phyloP scores from a whole-genome alignment of 2,329 filamentous ascomycete species.

The Hypoxylon sp. region DNA sequence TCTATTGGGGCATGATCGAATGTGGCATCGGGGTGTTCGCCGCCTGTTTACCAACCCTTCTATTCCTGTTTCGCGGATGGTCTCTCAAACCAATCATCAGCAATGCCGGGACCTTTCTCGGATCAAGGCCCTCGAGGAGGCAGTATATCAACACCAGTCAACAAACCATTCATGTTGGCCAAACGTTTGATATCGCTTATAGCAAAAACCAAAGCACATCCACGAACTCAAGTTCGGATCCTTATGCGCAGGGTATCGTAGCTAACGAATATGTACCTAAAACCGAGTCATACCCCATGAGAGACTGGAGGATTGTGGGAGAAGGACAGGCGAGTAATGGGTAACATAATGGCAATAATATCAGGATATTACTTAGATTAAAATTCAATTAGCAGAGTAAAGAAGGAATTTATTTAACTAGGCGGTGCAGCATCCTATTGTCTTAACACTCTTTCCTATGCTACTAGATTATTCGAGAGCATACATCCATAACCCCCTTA shows the following conservation, averaged over 20 bases:
- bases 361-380: not conserved
- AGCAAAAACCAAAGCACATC: slow-evolving; percentile 2
- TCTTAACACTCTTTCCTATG: not conserved
- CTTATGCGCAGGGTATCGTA: not conserved
- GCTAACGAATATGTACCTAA: not conserved
- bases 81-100: slow-evolving; percentile 8
- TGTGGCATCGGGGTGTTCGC: slow-evolving; percentile 32
- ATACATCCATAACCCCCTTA: no score
- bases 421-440: not conserved
- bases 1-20: slow-evolving; percentile 43
- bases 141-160: slow-evolving; percentile 13
- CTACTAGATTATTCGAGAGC: no score
- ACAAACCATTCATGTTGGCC: slow-evolving; percentile 8
- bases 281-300: slow-evolving; percentile 8
- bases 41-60: slow-evolving; percentile 38
- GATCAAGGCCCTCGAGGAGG: slow-evolving; percentile 9
- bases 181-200: slow-evolving; percentile 4
- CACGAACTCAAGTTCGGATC: not conserved
- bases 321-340: not conserved
- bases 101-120: slow-evolving; percentile 11
- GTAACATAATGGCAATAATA: not conserved
- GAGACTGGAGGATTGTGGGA: slow-evolving; percentile 1
- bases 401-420: not conserved
- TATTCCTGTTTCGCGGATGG: slow-evolving; percentile 8
- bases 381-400: not conserved